Evolutionary conservation across 495 filamentous ascomycete species (phyloP), one percentile per base, ranked within the genome.

Genomic region (Penicillium maclennaniae): DNA sequence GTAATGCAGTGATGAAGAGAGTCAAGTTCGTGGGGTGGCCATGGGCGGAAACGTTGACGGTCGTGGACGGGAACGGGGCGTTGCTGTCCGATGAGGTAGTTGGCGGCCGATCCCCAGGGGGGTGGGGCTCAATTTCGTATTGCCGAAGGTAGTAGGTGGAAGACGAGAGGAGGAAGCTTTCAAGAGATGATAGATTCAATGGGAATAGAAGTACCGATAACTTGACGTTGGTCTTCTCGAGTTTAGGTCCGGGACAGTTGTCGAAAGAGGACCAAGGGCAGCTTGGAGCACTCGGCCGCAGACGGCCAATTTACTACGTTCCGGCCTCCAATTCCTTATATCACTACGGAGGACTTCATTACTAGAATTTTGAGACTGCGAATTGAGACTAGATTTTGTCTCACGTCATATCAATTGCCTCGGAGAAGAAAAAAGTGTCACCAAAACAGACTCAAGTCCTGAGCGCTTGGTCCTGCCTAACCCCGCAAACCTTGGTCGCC

Each of bases 61-160:
- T 34, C 49, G 56, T 55, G 23, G 61, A 67, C 54, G 63, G 48
- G 51, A 61, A 66, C 63, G 63, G 59, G 59, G 58, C 47, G 46
- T 34, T 34, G 31, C 31, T 34, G 52, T 44, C 38, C 49, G 60
- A 67, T 67, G 58, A 67, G 61, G 63, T 67, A 56, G 58, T 62
- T 62, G 45, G 43, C 46, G 55, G 59, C 53, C 51, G 63, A 67
- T 67, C 56, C 54, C 58, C 53, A 66, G 61, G 63, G 51, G 63
- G 60, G 60, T 54, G 55, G 63, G 61, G 63, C 58, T 58, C 44
- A 5, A 23, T 5, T 23, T n/a, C n/a, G 23, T 23, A 5, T 23
- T 23, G 23, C 23, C 23, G 23, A 23, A 23, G 2, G 23, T 23
- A 23, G 2, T 23, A 45, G 45, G 41, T n/a, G 16, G 1, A 21